Evolutionary conservation across 805 yeast genomes (phyloP), one percentile per base, ranked within the genome.

Genomic region (Ogataea salicorniae): DNA sequence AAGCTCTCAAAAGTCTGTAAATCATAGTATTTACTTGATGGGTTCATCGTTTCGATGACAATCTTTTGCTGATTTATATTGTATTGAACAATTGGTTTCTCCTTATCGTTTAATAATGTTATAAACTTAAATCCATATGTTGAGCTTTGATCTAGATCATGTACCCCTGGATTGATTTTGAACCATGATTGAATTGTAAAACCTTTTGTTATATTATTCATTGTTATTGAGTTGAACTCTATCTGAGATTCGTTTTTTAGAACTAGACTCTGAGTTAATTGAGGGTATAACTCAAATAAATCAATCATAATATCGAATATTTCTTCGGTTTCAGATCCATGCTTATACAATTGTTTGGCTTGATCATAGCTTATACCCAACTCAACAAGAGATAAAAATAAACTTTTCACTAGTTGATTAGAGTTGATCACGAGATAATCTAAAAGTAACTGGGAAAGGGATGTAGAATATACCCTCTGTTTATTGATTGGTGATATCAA

Each of bases 131-230:
- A 39, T 16, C 23, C 38, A 22, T 44, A 6, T 8, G 33, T 6
- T 17, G 31, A 11, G 8, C 37, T 34, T n/a, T 45, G 29, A n/a
- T 35, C 42, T 6, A 40, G 14, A 16, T 46, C 36, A 34, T 34
- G 23, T 17, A 43, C 15, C 3, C 53, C 53, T 2, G 50, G 36
- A 16, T 45, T 39, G 0, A 62, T 36, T 36, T 49, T 50, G 18
- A 65, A 34, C 67, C 69, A 63, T 2, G 53, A 36, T 3, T 62
- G 61, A 17, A 64, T 11, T 1, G 64, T 53, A 16, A 61, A 58
- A 3, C 62, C 62, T 4, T 42, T 41, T 8, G 37, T 47, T 2
- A 43, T 20, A 16, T 59, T 48, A 2, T 39, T 22, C 15, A 62
- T 31, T 2, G 33, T 22, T 16, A 60, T 23, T 6, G 52, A 39